A percentile compares a stretch with the other conserved stretches of the same genome.
phyloP scores from a whole-genome alignment of 1,284 basidiomycete species.

The Trichosporon sp. region DNA sequence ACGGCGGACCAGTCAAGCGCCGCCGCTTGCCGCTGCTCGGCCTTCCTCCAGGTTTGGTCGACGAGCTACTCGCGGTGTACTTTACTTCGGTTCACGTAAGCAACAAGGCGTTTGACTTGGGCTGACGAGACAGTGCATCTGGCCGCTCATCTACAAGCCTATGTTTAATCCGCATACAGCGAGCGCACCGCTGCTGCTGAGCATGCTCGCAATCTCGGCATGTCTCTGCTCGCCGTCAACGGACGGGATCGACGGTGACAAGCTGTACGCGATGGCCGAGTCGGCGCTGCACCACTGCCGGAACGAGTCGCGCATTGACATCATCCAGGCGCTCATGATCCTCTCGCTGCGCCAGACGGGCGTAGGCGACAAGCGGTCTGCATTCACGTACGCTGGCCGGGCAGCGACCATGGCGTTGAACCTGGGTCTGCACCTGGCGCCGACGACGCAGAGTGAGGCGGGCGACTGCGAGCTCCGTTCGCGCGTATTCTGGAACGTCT shows the following conservation, averaged over 20 bases:
- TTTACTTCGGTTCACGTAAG: slow-evolving; percentile 41
- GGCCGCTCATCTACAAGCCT: slow-evolving; percentile 46
- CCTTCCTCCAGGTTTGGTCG: slow-evolving; percentile 24
- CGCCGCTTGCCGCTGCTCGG: slow-evolving; percentile 20
- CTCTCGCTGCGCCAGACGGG: slow-evolving; percentile 49
- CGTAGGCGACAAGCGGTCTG: slow-evolving; percentile 47
- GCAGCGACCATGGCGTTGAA: slow-evolving; percentile 48
- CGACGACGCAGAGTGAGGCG: slow-evolving; percentile 20
- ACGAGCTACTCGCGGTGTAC: slow-evolving; percentile 38
- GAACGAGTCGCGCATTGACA: slow-evolving; percentile 32
- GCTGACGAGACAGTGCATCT: slow-evolving; percentile 35
- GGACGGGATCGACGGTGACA: slow-evolving; percentile 61
- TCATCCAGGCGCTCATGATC: slow-evolving; percentile 45
- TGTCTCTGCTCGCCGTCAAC: slow-evolving; percentile 52
- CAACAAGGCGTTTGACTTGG: not conserved
- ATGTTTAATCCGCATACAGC: slow-evolving; percentile 37
- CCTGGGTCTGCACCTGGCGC: slow-evolving; percentile 46
- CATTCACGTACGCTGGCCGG: slow-evolving; percentile 45
- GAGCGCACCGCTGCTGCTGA: slow-evolving; percentile 31
- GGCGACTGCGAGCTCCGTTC: slow-evolving; percentile 41
- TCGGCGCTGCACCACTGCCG: slow-evolving; percentile 27
- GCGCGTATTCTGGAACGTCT: slow-evolving; percentile 48
- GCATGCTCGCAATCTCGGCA: slow-evolving; percentile 39
- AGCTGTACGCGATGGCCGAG: slow-evolving; percentile 49
- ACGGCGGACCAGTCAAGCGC: slow-evolving; percentile 3